These are phyloP conservation scores for Maudiozyma serrabonitensis DNA, from an alignment of 805 yeast genomes.

Conservation along the genomic window DNA sequence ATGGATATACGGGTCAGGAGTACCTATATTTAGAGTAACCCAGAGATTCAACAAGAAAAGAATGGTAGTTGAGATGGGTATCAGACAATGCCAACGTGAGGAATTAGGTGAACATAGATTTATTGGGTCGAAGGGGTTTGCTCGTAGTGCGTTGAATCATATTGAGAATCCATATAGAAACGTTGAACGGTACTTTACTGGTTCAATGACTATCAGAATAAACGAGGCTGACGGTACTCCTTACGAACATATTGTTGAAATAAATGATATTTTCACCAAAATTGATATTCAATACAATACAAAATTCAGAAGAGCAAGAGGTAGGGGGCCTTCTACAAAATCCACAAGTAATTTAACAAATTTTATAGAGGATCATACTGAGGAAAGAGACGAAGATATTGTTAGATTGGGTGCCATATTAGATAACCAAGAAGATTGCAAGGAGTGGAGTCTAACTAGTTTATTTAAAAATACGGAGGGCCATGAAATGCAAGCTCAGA, in stretches of 20 bases:
- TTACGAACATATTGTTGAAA: slow-evolving; percentile 90
- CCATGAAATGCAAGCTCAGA: slow-evolving; percentile 28
- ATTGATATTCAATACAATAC: slow-evolving; percentile 93
- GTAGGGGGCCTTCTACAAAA: slow-evolving; percentile 34
- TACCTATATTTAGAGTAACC: slow-evolving; percentile 79
- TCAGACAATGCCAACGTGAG: slow-evolving; percentile 75
- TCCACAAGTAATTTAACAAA: slow-evolving; percentile 6
- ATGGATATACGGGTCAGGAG: slow-evolving; percentile 87
- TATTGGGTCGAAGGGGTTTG: slow-evolving; percentile 21
- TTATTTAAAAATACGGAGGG: slow-evolving; percentile 43
- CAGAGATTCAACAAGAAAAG: slow-evolving; percentile 91
- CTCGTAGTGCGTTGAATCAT: slow-evolving; percentile 20
- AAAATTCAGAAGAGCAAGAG: slow-evolving; percentile 73
- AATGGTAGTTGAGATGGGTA: slow-evolving; percentile 89
- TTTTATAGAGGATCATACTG: slow-evolving; percentile 1
- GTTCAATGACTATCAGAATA: slow-evolving; percentile 93
- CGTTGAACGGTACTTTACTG: slow-evolving; percentile 48
- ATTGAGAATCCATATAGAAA: slow-evolving; percentile 15
- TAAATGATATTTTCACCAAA: slow-evolving; percentile 76
- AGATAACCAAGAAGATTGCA: slow-evolving; percentile 47
- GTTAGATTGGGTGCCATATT: slow-evolving; percentile 63
- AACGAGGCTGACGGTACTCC: slow-evolving; percentile 99
- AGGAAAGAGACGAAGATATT: slow-evolving; percentile 7
- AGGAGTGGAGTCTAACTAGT: slow-evolving; percentile 65
- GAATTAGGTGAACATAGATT: slow-evolving; percentile 33